Percentiles rank a stretch among this genome's conserved stretches.
phyloP scores from a whole-genome alignment of 179 eudicot species.

The Vitellaria paradoxa region DNA sequence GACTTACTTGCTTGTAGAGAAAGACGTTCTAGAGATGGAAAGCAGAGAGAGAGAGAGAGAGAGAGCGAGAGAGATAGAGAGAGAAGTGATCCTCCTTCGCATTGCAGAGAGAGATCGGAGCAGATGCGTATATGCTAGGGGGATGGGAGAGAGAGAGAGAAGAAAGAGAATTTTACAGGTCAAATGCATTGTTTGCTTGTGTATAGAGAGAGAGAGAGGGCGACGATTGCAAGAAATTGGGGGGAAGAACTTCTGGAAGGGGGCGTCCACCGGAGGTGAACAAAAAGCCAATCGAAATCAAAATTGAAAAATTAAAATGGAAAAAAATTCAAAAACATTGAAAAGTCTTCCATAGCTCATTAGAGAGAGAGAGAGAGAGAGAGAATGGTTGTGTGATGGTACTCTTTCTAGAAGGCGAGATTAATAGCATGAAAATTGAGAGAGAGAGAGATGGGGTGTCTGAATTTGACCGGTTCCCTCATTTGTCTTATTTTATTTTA shows the following conservation, averaged over 20 bases:
- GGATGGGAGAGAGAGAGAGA: slow-evolving; percentile 10
- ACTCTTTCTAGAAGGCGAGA: background rate
- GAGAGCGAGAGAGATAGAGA: slow-evolving; percentile 9
- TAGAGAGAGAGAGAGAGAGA: slow-evolving; percentile 10
- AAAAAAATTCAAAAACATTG: background rate
- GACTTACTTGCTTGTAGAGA: slow-evolving; percentile 26
- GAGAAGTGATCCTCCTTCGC: slow-evolving; percentile 1
- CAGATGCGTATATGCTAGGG: slow-evolving; percentile 24
- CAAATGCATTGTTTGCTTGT: slow-evolving; percentile 7
- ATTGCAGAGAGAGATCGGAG: slow-evolving; percentile 8
- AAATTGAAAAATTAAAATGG: background rate
- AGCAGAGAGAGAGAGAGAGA: background rate
- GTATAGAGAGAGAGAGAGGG: slow-evolving; percentile 3
- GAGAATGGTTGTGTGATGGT: background rate
- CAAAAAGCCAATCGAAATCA: background rate
- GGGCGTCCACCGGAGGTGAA: slow-evolving; percentile 25
- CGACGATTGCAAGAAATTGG: slow-evolving; percentile 16
- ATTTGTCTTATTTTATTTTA: too few relatives aligned
- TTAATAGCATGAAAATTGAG: background rate
- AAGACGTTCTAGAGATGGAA: background rate
- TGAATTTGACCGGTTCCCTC: slow-evolving; percentile 22
- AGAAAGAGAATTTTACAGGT: slow-evolving; percentile 23
- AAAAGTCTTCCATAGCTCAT: slow-evolving; percentile 7
- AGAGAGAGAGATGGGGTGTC: slow-evolving; percentile 7
- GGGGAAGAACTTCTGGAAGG: slow-evolving; percentile 35